Conservation (phyloP, 208 protist genomes). For the Crithidia bombi region DNA sequence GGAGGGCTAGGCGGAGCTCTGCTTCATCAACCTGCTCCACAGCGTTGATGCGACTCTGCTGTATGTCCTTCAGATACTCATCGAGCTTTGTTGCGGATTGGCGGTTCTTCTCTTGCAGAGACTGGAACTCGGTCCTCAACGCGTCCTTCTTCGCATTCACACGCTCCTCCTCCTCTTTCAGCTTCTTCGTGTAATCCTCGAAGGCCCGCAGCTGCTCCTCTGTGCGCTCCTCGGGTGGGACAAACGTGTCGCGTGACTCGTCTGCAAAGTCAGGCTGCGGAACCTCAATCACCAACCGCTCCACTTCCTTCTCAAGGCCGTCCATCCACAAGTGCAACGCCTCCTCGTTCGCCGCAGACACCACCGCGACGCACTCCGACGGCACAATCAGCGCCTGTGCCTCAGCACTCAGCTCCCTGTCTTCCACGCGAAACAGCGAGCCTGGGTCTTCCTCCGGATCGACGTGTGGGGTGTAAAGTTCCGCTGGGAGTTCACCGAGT, state of each 20-base stretch:
- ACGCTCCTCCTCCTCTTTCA: conserved; percentile 73
- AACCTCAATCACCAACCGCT: conserved; percentile 65
- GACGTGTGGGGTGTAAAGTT: conserved; percentile 55
- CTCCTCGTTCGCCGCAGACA: conserved; percentile 48
- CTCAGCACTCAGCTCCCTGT: conserved; percentile 76
- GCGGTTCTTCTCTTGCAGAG: conserved; percentile 61
- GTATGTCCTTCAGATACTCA: conserved; percentile 45
- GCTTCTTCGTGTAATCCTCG: conserved; percentile 82
- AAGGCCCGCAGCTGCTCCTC: conserved; percentile 77
- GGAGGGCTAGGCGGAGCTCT: conserved; percentile 76
- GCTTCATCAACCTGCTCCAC: conserved; percentile 60
- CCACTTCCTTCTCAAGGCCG: conserved; percentile 87
- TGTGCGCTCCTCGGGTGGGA: conserved; percentile 80
- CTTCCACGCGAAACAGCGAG: conserved; percentile 72
- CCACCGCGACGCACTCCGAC: conserved; percentile 29
- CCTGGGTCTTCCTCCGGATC: conserved; percentile 69
- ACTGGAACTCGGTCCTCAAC: conserved; percentile 67
- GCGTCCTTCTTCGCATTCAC: conserved; percentile 65
- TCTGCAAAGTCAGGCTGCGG: conserved; percentile 75
- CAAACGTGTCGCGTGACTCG: conserved; percentile 69
- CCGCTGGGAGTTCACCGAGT: conserved; percentile 47
- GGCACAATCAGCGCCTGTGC: conserved; percentile 56
- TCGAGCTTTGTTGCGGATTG: conserved; percentile 51
- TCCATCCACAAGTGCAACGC: conserved; percentile 92
- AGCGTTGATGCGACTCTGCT: conserved; percentile 46